Percentiles rank a stretch among this genome's conserved stretches.
phyloP scores from a whole-genome alignment of 2,329 filamentous ascomycete species.

The Aureobasidium melanogenum region DNA sequence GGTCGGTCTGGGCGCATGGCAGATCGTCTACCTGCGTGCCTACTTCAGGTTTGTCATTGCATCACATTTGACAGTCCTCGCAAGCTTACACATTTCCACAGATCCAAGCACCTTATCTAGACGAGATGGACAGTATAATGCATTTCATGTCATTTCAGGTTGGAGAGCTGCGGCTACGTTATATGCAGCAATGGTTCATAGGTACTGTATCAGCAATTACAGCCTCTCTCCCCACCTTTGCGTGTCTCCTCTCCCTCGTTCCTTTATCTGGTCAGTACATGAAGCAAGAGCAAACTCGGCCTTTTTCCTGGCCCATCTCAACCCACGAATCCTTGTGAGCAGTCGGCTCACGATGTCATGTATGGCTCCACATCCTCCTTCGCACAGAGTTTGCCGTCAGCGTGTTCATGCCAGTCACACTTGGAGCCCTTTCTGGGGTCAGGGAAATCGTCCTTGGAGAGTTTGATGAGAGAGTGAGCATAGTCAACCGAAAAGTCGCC shows the following conservation, averaged over 20 bases:
- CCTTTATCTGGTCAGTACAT: neutral
- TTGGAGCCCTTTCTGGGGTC: constrained; percentile 23
- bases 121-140: constrained; percentile 3
- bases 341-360: neutral
- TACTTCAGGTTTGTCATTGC: constrained; percentile 67
- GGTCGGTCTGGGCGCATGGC: constrained; percentile 83
- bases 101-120: constrained; percentile 45
- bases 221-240: constrained; percentile 1
- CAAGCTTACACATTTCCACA: constrained; percentile 15
- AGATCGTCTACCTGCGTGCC: constrained; percentile 92
- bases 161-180: neutral
- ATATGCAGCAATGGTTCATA: constrained; percentile 7
- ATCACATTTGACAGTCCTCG: neutral
- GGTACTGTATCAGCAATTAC: constrained; percentile 10
- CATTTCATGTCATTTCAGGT: constrained; percentile 10
- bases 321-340: neutral
- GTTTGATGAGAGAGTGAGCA: constrained; percentile 19
- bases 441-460: constrained; percentile 20
- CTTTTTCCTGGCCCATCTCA: neutral
- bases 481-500: constrained; percentile 24
- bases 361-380: constrained; percentile 13
- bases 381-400: constrained; percentile 15
- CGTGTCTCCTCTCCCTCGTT: neutral
- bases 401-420: constrained; percentile 25
- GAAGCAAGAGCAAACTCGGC: neutral